Conservation (phyloP, 1,284 basidiomycete genomes). For the Sanguinoderma infundibulare region DNA sequence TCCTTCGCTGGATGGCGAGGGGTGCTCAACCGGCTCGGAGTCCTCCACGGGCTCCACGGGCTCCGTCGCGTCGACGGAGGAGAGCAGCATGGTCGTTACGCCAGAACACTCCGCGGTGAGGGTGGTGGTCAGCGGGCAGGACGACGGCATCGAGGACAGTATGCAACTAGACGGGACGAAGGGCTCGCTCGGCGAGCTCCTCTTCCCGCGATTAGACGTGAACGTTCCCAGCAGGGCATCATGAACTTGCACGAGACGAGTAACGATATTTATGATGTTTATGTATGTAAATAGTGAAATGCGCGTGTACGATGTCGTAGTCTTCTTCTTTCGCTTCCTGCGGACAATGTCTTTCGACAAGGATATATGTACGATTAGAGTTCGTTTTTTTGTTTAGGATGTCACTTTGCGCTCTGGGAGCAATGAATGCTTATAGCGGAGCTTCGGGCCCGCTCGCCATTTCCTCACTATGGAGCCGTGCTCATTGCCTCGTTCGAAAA, state of each 20-base stretch:
- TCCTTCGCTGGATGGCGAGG: constrained; percentile 1
- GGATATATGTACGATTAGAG: no score
- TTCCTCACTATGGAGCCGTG: no score
- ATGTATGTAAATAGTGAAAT: no score
- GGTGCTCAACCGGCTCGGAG: neutral
- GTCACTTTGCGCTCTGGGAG: no score
- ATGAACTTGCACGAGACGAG: neutral
- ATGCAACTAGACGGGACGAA: neutral
- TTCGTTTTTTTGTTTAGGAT: no score
- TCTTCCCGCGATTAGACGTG: neutral
- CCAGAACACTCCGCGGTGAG: constrained; percentile 2
- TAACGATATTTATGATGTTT: neutral
- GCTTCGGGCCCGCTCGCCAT: no score
- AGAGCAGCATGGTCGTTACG: constrained; percentile 7
- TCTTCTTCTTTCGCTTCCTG: no score
- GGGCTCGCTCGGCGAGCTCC: neutral
- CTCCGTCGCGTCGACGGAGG: constrained; percentile 1
- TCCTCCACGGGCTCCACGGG: neutral
- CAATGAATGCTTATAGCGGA: no score
- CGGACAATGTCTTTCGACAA: no score
- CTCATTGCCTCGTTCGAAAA: no score
- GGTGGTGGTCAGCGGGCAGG: neutral
- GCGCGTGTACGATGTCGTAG: no score
- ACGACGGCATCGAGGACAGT: neutral
- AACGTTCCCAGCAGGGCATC: neutral